Conservation (phyloP, 1,284 basidiomycete species). For the Apiotrichum siamense region DNA sequence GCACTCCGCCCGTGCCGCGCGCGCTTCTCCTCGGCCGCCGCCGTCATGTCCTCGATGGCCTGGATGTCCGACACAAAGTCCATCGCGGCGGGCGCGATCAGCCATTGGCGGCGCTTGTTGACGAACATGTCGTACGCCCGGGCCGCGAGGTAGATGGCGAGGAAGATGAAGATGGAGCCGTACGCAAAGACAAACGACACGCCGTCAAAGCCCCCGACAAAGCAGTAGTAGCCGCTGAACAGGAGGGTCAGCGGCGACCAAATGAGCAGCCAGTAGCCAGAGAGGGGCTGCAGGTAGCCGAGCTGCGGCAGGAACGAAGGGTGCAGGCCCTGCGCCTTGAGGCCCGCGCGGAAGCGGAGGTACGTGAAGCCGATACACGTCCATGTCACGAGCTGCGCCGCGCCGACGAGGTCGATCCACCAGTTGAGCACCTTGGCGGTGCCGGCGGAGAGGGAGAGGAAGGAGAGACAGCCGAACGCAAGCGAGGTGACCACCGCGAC, state of each 20-base stretch:
- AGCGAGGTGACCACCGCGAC: conserved; percentile 22
- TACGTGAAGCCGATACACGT: conserved; percentile 29
- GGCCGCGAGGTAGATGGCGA: conserved; percentile 28
- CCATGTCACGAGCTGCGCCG: conserved; percentile 26
- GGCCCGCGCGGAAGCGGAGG: conserved; percentile 27
- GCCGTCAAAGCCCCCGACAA: conserved; percentile 8
- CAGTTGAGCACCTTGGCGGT: conserved; percentile 28
- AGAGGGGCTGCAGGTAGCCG: conserved; percentile 21
- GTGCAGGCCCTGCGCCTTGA: conserved; percentile 26
- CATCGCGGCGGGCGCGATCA: conserved; percentile 15
- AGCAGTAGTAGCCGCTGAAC: conserved; percentile 23
- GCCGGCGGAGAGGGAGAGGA: conserved; percentile 21
- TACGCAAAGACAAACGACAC: conserved; percentile 15
- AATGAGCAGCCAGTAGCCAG: conserved; percentile 23
- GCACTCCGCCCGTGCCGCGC: conserved; percentile 3
- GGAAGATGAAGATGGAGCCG: conserved; percentile 33
- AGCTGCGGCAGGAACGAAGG: conserved; percentile 10
- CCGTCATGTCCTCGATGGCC: conserved; percentile 22
- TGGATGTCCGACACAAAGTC: conserved; percentile 23
- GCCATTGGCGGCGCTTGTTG: conserved; percentile 15
- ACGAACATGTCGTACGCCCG: conserved; percentile 21
- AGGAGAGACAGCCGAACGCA: conserved; percentile 24
- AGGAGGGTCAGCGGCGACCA: conserved; percentile 21
- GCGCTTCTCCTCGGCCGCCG: conserved; percentile 20
- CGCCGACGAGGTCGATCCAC: conserved; percentile 15